Base-by-base conservation (phyloP, 805 yeast genomes). In the Wickerhamiella nectarea region DNA sequence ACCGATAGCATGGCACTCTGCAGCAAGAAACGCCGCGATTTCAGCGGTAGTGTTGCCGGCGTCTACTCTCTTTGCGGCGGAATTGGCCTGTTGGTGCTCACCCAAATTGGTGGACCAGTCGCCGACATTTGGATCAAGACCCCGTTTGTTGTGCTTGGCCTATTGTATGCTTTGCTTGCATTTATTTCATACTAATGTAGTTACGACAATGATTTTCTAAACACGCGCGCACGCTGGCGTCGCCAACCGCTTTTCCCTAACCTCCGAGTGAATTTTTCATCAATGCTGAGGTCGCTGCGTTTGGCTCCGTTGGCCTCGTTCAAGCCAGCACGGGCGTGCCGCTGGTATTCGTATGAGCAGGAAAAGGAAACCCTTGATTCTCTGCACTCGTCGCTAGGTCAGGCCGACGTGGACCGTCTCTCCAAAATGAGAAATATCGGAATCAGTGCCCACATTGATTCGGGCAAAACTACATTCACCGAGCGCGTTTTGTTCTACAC, bases 391-490 rank as follows among this genome's bases (percentile, higher is more conserved):
- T 14, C 50, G 35, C 34, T 66, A 52, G 25, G 59, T 49, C 48
- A 58, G 38, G 48, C 52, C 35, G 70, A 66, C 45, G 43, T 45
- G n/a, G 19, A 59, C 9, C 67, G 77, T 24, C 66, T 83, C 15
- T 54, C 64, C 6, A 67, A 71, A 43, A 72, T 87, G 74, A 75
- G 99, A 64, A 91, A 91, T 61, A 91, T 91, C 52, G 98, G 98
- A 63, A 85, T 91, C 46, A 84, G 95, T 12, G 98, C 98, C 8
- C 98, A 91, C 63, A 91, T 91, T 56, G 98, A 91, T 62, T 85
- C 95, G 3, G 98, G 98, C 48, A 91, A 91, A 59, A 91, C 98
- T 39, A 91, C 98, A 0, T 91, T 91, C 65, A 91, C 97, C 12
- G 98, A 91, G 66, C 81, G 98, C 62, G 98, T 91, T 25, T 66